Evolutionary conservation across 2,329 filamentous ascomycete species (phyloP), one percentile per base, ranked within the genome.

Genomic region (Arthrinium phaeospermum): DNA sequence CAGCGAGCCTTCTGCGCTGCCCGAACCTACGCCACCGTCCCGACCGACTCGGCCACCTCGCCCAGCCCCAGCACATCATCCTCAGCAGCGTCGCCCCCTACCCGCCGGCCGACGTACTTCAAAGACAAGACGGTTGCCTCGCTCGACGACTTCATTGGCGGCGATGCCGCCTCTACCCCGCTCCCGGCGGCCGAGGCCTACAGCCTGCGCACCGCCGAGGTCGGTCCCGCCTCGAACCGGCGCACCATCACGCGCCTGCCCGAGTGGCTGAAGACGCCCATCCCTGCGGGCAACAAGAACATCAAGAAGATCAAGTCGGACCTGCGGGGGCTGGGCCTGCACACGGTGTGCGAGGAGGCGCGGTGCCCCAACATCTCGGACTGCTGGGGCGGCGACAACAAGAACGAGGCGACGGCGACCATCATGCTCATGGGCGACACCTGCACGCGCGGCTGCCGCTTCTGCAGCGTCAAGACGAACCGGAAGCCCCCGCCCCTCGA

Each of bases 341-440:
- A 98, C 83, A 99, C 96, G 5, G 96, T 99, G 22, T 99, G 96
- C 83, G 96, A 99, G 85, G 96, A 99, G 85, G 96, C 96, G 1
- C 91, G 95, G 76, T 99, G 96, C 83, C 96, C 96, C 74, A 99
- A 99, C 83, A 98, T 99, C 74, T 95, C 93, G 75, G 96, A 98
- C 82, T 99, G 96, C 86, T 99, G 96, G 96, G 96, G 96, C 74
- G 96, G 96, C 46, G 91, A 88, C 80, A 91, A 93, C 82, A 98
- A 98, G 86, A 92, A 91, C 76, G 92, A 94, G 37, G 96, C 96
- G 5, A 99, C 96, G 45, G 96, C 96, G 2, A 99, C 96, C 14
- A 98, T 99, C 83, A 99, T 99, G 96, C 86, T 99, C 68, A 98
- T 98, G 95, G 96, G 96, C 75, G 96, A 99, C 82, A 98, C 96